phyloP scores from a whole-genome alignment of 83 land plant genomes.

The Thuja plicata region DNA sequence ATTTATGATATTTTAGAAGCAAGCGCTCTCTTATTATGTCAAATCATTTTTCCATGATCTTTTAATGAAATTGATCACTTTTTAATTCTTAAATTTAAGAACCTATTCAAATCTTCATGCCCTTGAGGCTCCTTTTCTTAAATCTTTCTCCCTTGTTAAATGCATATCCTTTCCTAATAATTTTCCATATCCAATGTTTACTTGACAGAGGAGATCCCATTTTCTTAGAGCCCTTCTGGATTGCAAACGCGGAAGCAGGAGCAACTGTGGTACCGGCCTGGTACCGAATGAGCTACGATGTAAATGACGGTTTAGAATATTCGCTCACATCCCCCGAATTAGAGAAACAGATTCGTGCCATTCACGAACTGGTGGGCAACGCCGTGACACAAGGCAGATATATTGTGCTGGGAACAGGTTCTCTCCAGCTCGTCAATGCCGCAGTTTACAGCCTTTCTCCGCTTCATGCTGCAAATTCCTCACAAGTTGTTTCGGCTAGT shows the following conservation, averaged over 20 bases:
- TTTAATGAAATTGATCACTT: too few relatives aligned
- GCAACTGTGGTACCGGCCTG: slow-evolving; percentile 50
- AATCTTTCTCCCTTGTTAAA: too few relatives aligned
- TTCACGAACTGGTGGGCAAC: slow-evolving; percentile 73
- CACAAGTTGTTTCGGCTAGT: slow-evolving; percentile 45
- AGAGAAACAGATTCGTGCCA: slow-evolving; percentile 44
- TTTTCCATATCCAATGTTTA: too few relatives aligned
- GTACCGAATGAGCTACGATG: slow-evolving; percentile 56
- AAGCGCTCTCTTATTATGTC: too few relatives aligned
- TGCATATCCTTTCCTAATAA: too few relatives aligned
- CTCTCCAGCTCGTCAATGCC: slow-evolving; percentile 80
- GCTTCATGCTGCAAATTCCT: slow-evolving; percentile 20
- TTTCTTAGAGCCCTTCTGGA: slow-evolving; percentile 66
- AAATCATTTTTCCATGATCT: too few relatives aligned
- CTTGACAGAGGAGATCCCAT: slow-evolving; percentile 50
- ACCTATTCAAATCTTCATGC: too few relatives aligned
- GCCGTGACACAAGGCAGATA: slow-evolving; percentile 61
- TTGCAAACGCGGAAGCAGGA: slow-evolving; percentile 33
- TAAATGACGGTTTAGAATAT: background rate
- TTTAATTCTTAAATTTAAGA: too few relatives aligned
- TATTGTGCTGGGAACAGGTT: slow-evolving; percentile 82
- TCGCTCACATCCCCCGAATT: slow-evolving; percentile 26
- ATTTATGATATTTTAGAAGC: too few relatives aligned
- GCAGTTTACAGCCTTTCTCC: slow-evolving; percentile 65
- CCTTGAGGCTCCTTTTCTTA: too few relatives aligned